phyloP scores from a whole-genome alignment of 2,329 filamentous ascomycete genomes.

The Colletotrichum simmondsii region DNA sequence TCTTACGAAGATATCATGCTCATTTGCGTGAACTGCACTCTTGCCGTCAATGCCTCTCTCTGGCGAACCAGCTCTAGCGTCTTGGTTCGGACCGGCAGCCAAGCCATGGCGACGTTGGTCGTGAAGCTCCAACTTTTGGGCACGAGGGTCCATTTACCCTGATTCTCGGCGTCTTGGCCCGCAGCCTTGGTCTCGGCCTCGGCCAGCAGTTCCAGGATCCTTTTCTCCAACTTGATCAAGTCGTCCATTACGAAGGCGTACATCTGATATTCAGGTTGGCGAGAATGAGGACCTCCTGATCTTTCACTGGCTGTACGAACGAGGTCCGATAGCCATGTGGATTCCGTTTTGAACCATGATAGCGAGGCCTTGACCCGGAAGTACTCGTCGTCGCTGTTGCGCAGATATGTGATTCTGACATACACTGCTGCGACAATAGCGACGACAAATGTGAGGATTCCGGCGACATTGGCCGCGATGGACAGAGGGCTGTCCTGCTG shows the following conservation, averaged over 20 bases:
- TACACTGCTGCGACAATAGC: conserved; percentile 56
- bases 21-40: conserved; percentile 60
- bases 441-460: conserved; percentile 60
- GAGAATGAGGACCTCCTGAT: conserved; percentile 5
- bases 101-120: conserved; percentile 55
- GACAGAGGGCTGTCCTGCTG: conserved; percentile 56
- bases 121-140: conserved; percentile 49
- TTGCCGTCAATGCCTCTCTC: conserved; percentile 54
- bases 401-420: conserved; percentile 55
- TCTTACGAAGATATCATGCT: conserved; percentile 58
- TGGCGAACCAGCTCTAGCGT: conserved; percentile 57
- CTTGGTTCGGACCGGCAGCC: conserved; percentile 55
- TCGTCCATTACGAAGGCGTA: conserved; percentile 60
- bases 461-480: conserved; percentile 54
- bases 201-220: conserved; percentile 55
- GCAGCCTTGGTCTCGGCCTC: conserved; percentile 51
- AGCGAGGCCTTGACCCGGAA: conserved; percentile 58
- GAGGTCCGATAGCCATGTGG: conserved; percentile 55
- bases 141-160: conserved; percentile 50
- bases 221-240: conserved; percentile 53
- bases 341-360: conserved; percentile 62
- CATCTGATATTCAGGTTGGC: conserved; percentile 56
- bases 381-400: conserved; percentile 58
- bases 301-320: conserved; percentile 41
- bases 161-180: conserved; percentile 34